Evolutionary conservation across 2,329 filamentous ascomycete species (phyloP), one percentile per base, ranked within the genome.

Genomic region (Didymella exigua): DNA sequence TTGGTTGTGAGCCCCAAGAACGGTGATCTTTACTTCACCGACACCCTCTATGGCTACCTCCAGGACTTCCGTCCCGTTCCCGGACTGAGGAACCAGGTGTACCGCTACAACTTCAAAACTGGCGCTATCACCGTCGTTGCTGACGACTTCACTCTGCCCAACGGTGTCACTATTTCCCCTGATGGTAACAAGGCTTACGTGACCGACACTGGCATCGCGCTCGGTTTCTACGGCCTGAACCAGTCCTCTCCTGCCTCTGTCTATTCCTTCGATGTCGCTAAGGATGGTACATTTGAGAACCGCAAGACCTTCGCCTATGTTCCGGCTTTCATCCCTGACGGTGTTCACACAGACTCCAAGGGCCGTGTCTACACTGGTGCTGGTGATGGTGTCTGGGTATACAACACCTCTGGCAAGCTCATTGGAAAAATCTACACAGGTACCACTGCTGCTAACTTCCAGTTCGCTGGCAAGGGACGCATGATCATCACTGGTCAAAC

Each of bases 341-440:
- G 64, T 59, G 55, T 67, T 4, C 60, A 66, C 47, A 60, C 59
- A 21, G 66, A 67, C 29, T 64, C 62, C 10, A 71, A 79, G 11
- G 84, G 84, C 1, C 83, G 86, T 46, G 78, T 87, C 2, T 87
- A 79, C 59, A 72, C 76, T 33, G 79, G 78, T 0, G 80, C 78
- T 51, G 76, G 74, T 3, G 81, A 81, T 51, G 81, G 81, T 10
- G 69, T 84, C n/a, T 79, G 82, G 56, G 74, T 83, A 2, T 84
- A 77, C 76, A 79, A 72, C 40, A 56, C 75, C 1, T 76, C 72
- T 3, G 80, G 80, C 4, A 70, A 70, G 19, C 69, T 80, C 0
- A 73, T 82, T 27, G 81, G 80, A 24, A 67, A 67, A 44, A 64
- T 67, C 46, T 66, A 65, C 23, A 66, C 65, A 4, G 63, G 60